A percentile compares a stretch with the other conserved stretches of the same genome.
These are phyloP conservation scores for Tirmania nivea DNA, from an alignment of 495 filamentous ascomycete genomes.

Conservation along the genomic window DNA sequence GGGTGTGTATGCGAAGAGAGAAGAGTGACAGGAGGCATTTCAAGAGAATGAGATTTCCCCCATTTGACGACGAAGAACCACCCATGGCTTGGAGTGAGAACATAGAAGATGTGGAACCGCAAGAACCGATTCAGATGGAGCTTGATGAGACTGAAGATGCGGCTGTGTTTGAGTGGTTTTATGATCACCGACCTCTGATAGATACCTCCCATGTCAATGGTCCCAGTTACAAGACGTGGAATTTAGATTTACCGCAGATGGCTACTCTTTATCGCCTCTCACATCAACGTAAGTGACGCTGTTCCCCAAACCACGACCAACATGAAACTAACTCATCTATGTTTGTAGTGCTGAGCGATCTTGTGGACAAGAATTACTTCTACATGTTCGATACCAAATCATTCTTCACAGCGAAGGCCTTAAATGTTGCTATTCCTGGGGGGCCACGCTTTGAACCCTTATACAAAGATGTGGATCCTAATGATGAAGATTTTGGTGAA, in stretches of 20 bases:
- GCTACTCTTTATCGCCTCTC: constrained; percentile 83
- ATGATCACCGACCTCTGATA: constrained; percentile 77
- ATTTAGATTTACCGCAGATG: constrained; percentile 86
- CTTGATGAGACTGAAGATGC: constrained; percentile 88
- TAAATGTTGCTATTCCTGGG: constrained; percentile 93
- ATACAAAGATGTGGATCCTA: constrained; percentile 97
- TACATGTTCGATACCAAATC: constrained; percentile 95
- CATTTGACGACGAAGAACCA: constrained; percentile 97
- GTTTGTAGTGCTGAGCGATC: constrained; percentile 49
- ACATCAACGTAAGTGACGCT: constrained; percentile 29
- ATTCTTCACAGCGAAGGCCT: constrained; percentile 86
- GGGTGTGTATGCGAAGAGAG: constrained; percentile 93
- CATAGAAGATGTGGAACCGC: constrained; percentile 90
- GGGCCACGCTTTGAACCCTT: constrained; percentile 93
- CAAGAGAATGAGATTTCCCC: constrained; percentile 97
- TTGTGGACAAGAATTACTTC: constrained; percentile 91
- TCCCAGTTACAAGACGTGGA: constrained; percentile 93
- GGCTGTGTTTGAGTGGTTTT: constrained; percentile 89
- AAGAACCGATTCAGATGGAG: constrained; percentile 98
- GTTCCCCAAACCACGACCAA: not conserved
- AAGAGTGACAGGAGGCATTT: constrained; percentile 93
- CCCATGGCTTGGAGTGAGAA: constrained; percentile 97
- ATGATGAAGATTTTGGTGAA: constrained; percentile 98
- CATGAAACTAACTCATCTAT: not conserved
- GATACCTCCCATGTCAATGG: constrained; percentile 92